phyloP scores from a whole-genome alignment of 2,329 filamentous ascomycete species.

The Xylaria arbuscula region DNA sequence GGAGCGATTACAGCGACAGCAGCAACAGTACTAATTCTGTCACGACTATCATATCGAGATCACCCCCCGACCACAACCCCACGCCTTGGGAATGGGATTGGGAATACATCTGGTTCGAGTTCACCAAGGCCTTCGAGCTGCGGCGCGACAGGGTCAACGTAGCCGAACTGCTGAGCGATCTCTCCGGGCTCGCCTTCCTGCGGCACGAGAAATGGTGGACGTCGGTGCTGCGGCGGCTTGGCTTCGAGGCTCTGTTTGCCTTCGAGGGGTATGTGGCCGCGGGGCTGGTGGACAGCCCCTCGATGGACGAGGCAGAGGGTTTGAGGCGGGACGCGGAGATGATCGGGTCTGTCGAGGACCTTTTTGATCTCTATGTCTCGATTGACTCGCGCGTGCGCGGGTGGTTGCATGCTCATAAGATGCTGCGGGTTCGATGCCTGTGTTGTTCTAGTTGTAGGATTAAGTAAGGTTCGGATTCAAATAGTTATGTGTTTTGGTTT shows the following conservation, averaged over 20 bases:
- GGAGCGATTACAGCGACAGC: background rate
- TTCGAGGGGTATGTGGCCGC: background rate
- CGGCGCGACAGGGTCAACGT: constrained; percentile 20
- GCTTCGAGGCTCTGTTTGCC: constrained; percentile 12
- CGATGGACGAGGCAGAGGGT: background rate
- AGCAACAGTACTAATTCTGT: too few species aligned
- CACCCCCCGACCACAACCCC: background rate
- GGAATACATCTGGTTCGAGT: constrained; percentile 29
- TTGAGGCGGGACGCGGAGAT: background rate
- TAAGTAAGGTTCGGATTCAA: background rate
- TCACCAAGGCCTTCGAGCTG: constrained; percentile 24
- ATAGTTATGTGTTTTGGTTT: background rate
- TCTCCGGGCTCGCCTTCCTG: background rate
- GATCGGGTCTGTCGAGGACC: background rate
- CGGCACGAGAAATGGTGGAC: background rate
- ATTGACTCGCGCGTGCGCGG: background rate
- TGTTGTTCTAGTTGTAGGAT: background rate
- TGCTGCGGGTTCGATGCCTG: background rate
- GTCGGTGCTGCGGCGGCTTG: constrained; percentile 8
- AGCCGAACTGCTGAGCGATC: background rate
- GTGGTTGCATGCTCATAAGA: constrained; percentile 1
- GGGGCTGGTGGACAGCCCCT: background rate
- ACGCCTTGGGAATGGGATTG: constrained; percentile 9
- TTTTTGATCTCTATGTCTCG: background rate
- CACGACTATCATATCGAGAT: too few species aligned